These are phyloP conservation scores for Aspergillus udagawae DNA, from an alignment of 2,329 filamentous ascomycete species.

Conservation along the genomic window DNA sequence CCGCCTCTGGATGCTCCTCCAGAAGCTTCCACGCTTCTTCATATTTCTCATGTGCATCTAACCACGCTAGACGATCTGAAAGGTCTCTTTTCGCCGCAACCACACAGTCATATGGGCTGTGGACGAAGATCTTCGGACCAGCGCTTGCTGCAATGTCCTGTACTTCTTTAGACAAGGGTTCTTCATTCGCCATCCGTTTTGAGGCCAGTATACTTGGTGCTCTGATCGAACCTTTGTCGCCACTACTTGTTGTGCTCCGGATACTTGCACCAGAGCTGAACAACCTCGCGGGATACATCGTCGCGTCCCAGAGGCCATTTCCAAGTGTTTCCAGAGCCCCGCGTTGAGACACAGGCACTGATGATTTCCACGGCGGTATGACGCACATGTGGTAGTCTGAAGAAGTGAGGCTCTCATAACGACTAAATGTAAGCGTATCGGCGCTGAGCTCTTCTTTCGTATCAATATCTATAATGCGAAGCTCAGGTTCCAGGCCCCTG, in stretches of 20 bases:
- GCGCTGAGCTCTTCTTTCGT: slow-evolving; percentile 81
- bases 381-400: slow-evolving; percentile 90
- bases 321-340: slow-evolving; percentile 75
- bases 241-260: slow-evolving; percentile 51
- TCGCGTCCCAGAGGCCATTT: slow-evolving; percentile 78
- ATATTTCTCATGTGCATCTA: slow-evolving; percentile 76
- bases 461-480: slow-evolving; percentile 83
- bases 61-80: slow-evolving; percentile 79
- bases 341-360: slow-evolving; percentile 60
- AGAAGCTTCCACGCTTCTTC: slow-evolving; percentile 84
- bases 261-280: slow-evolving; percentile 85
- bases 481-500: slow-evolving; percentile 79
- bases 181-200: slow-evolving; percentile 46
- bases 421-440: slow-evolving; percentile 78
- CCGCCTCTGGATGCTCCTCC: slow-evolving; percentile 76
- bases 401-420: slow-evolving; percentile 79
- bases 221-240: slow-evolving; percentile 55
- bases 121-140: slow-evolving; percentile 82
- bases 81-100: slow-evolving; percentile 83
- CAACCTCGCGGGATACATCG: slow-evolving; percentile 78
- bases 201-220: slow-evolving; percentile 51
- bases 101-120: slow-evolving; percentile 96
- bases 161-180: slow-evolving; percentile 35
- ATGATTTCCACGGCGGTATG: slow-evolving; percentile 69
- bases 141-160: slow-evolving; percentile 51